phyloP scores from a whole-genome alignment of 2,329 filamentous ascomycete species.

The Thelonectria blattea region DNA sequence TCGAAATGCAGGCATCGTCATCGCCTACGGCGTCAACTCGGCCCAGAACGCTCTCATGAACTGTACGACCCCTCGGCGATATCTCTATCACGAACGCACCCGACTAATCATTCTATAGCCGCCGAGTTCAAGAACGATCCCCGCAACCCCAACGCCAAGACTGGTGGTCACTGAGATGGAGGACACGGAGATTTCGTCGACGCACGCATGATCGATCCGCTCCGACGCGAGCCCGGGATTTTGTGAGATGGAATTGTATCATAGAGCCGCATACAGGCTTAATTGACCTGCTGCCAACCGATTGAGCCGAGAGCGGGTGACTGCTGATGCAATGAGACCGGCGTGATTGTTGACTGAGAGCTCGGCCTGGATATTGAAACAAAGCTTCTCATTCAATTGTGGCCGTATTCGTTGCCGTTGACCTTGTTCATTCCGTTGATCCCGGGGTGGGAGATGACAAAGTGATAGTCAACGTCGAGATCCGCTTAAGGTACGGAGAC shows the following conservation, averaged over 20 bases:
- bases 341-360: constrained; percentile 10
- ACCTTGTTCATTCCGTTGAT: no score
- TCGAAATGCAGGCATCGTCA: constrained; percentile 69
- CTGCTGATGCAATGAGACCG: constrained; percentile 1
- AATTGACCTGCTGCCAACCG: constrained; percentile 42
- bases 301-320: constrained; percentile 18
- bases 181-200: constrained; percentile 33
- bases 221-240: constrained; percentile 32
- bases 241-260: constrained; percentile 48
- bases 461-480: no score
- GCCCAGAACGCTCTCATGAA: constrained; percentile 77
- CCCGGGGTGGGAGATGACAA: no score
- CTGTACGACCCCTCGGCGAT: constrained; percentile 60
- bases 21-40: constrained; percentile 91
- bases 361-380: not conserved
- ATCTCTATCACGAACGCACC: not conserved
- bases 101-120: constrained; percentile 59
- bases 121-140: constrained; percentile 98
- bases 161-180: constrained; percentile 51
- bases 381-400: no score
- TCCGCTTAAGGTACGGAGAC: no score
- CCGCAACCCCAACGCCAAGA: constrained; percentile 74
- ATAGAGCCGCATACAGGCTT: constrained; percentile 47
- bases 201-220: constrained; percentile 38
- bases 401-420: no score